Base-by-base conservation (phyloP, 148 eudicot species). In the Cornus suecica region DNA sequence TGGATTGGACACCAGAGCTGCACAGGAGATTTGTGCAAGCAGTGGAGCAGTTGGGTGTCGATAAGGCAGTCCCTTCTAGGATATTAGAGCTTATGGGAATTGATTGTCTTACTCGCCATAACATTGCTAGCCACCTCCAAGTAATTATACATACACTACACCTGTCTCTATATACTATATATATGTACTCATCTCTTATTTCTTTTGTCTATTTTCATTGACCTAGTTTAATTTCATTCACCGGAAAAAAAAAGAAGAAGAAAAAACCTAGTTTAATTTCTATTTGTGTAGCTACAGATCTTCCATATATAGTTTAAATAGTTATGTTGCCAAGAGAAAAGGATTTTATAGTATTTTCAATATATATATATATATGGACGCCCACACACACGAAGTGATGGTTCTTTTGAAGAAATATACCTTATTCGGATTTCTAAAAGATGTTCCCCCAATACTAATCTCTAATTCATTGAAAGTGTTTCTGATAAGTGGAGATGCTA, bases 1-100 rank as follows among this genome's bases (percentile, higher is more conserved):
- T 95, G 82, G 99, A 95, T 74, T 95, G 99, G 99, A 95, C 99
- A 41, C 99, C 99, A 70, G 99, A 95, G 74, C 88, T 93, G 26
- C 99, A 95, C 84, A 81, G 97, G 84, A 80, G 97, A 70, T 95
- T 95, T 79, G 97, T 95, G 80, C 97, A 95, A 81, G 99, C 97
- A 63, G 97, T 95, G 82, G 99, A 95, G 87, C 94, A 92, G 66
- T 88, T 95, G 20, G 99, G 99, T 8, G 93, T 95, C 31, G 99
- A 95, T 80, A 95, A 95, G 89, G 99, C 99, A 18, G 99, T 95
- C 62, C 99, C 99, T 82, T 95, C 99, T 11, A 87, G 94, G 65
- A 95, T 95, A 66, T 78, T 95, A 61, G 99, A 93, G 87, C 92
- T 95, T 54, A 95, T 95, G 99, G 97, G 94, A 11, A 95, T 91